Percentiles rank a stretch among this genome's conserved stretches.
Conservation (phyloP, 768 basidiomycete species). For the Collybiopsis luxurians region DNA sequence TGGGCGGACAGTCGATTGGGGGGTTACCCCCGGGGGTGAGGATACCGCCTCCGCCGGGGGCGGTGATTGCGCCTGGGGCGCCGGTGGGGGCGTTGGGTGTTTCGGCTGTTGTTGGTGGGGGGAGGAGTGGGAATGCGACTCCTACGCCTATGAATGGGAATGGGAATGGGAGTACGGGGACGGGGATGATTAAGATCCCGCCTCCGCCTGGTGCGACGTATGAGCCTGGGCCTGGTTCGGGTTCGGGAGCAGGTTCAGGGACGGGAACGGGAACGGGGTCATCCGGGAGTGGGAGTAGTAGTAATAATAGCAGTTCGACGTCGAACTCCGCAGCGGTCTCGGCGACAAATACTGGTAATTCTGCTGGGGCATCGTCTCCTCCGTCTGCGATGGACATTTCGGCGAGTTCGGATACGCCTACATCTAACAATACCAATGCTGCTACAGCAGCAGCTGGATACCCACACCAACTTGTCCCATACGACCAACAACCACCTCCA, state of each 20-base stretch:
- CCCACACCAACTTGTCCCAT: neutral
- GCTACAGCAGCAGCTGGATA: neutral
- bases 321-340: neutral
- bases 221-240: neutral
- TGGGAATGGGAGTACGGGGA: neutral
- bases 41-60: conserved; percentile 19
- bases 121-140: neutral
- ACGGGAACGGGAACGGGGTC: too few species aligned
- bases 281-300: too few species aligned
- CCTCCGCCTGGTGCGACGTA: conserved; percentile 18
- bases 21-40: conserved; percentile 3
- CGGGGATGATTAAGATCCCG: conserved; percentile 6
- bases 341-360: neutral
- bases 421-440: neutral
- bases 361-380: too few species aligned
- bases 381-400: neutral
- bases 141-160: neutral
- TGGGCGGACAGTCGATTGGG: neutral
- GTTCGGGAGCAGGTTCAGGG: too few species aligned
- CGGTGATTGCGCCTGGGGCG: conserved; percentile 10
- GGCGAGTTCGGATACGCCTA: neutral
- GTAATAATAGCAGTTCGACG: neutral
- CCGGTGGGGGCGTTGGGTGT: neutral
- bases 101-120: neutral
- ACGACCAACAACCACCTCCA: neutral